These are phyloP conservation scores for Cryptococcus hybrid DNA, from an alignment of 1,284 basidiomycete genomes.

Conservation along the genomic window DNA sequence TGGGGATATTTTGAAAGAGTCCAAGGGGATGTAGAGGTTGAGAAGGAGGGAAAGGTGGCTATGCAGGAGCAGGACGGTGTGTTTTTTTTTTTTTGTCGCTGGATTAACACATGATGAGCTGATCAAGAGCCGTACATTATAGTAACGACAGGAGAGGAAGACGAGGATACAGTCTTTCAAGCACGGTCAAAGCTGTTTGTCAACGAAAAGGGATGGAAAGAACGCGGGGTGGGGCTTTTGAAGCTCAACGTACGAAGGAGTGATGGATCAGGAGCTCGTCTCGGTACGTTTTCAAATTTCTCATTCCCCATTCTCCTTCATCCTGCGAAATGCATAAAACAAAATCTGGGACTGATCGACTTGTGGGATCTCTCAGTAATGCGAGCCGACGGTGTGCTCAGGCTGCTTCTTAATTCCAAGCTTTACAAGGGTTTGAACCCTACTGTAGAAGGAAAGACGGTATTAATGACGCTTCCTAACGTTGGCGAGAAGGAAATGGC, in stretches of 20 bases:
- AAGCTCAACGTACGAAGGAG: slow-evolving; percentile 72
- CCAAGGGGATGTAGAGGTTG: slow-evolving; percentile 37
- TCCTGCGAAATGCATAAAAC: neutral
- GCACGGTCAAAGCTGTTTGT: slow-evolving; percentile 81
- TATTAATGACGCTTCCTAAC: slow-evolving; percentile 74
- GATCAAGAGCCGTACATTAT: slow-evolving; percentile 2
- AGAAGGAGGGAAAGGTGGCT: slow-evolving; percentile 50
- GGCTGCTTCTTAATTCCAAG: slow-evolving; percentile 78
- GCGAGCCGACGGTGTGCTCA: slow-evolving; percentile 89
- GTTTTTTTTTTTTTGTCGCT: slow-evolving; percentile 24
- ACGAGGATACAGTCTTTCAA: slow-evolving; percentile 79
- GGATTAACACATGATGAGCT: too few relatives aligned
- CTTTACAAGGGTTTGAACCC: slow-evolving; percentile 85
- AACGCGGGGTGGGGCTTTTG: slow-evolving; percentile 78
- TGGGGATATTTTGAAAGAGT: slow-evolving; percentile 40
- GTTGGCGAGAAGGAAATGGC: slow-evolving; percentile 55
- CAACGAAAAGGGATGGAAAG: slow-evolving; percentile 76
- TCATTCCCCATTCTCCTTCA: neutral
- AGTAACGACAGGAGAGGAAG: slow-evolving; percentile 91
- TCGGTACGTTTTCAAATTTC: slow-evolving; percentile 39
- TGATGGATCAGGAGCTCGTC: slow-evolving; percentile 68
- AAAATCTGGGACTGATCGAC: neutral
- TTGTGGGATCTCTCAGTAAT: slow-evolving; percentile 62
- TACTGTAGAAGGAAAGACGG: slow-evolving; percentile 69
- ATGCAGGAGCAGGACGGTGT: slow-evolving; percentile 69